Conservation (phyloP, 441 rosid genomes). For the Pelargonium citronellum region DNA sequence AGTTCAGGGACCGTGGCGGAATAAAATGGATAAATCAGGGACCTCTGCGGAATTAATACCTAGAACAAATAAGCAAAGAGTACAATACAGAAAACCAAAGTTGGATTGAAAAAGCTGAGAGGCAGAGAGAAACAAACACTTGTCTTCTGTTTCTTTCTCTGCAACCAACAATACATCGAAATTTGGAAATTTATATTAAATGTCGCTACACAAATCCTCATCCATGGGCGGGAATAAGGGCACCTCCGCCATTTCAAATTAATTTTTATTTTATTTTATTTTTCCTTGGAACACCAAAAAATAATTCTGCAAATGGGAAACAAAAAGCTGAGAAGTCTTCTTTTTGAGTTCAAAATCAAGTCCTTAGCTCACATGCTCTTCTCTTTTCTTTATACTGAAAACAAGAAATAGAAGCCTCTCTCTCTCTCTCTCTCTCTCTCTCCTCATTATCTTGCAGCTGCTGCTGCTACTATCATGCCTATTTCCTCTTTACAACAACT, state of each 20-base stretch:
- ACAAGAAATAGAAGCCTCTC: constrained; percentile 13
- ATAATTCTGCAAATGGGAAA: background rate
- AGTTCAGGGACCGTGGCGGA: no score
- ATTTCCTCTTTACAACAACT: constrained; percentile 27
- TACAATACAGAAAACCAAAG: no score
- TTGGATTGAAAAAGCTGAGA: no score
- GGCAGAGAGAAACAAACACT: no score
- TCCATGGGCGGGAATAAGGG: constrained; percentile 38
- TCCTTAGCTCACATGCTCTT: constrained; percentile 38
- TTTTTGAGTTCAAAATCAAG: constrained; percentile 16
- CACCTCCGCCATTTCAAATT: constrained; percentile 27
- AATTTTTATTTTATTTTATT: constrained; percentile 4
- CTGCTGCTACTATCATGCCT: background rate
- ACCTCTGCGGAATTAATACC: no score
- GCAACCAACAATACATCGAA: no score
- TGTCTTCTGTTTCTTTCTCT: no score
- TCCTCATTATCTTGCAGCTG: background rate
- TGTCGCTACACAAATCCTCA: background rate
- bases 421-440: background rate
- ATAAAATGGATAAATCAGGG: no score
- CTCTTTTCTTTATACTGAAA: constrained; percentile 14
- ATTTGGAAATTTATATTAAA: no score
- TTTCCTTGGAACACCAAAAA: background rate
- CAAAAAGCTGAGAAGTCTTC: constrained; percentile 39
- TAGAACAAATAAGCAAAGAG: no score